Conservation (phyloP, 495 filamentous ascomycete genomes). For the Lasiosphaeria ovina region DNA sequence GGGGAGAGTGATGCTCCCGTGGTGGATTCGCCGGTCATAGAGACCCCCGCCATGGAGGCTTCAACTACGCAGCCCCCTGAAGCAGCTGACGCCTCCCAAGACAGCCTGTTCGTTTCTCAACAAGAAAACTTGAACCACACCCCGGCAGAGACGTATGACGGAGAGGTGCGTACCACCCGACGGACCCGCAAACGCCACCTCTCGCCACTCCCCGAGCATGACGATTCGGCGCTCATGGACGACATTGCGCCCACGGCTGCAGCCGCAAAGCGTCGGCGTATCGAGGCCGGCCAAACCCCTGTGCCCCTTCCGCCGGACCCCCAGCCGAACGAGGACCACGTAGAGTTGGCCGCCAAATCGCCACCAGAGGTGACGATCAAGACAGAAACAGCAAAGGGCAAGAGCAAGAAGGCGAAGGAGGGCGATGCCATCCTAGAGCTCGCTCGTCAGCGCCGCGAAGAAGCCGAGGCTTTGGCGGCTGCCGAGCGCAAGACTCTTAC, state of each 20-base stretch:
- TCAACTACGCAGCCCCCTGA: slow-evolving; percentile 1
- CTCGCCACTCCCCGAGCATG: slow-evolving; percentile 33
- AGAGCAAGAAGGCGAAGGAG: slow-evolving; percentile 45
- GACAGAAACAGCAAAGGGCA: slow-evolving; percentile 33
- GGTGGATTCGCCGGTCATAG: slow-evolving; percentile 7
- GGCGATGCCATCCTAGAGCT: slow-evolving; percentile 67
- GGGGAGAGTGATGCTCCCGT: slow-evolving; percentile 28
- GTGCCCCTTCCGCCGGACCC: slow-evolving; percentile 26
- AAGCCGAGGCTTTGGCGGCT: slow-evolving; percentile 60
- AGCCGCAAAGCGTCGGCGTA: slow-evolving; percentile 66
- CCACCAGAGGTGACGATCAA: slow-evolving; percentile 19
- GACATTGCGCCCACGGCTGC: slow-evolving; percentile 67
- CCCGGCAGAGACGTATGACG: slow-evolving; percentile 20
- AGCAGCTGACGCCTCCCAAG: slow-evolving; percentile 20
- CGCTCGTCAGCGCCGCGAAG: slow-evolving; percentile 64
- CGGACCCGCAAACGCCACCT: slow-evolving; percentile 46
- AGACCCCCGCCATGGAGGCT: slow-evolving; percentile 4
- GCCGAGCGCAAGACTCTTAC: slow-evolving; percentile 59
- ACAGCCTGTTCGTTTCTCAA: slow-evolving; percentile 34
- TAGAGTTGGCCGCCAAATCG: slow-evolving; percentile 16
- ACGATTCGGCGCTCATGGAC: slow-evolving; percentile 56
- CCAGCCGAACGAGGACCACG: slow-evolving; percentile 23
- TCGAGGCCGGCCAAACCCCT: slow-evolving; percentile 47
- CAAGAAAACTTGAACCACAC: slow-evolving; percentile 31
- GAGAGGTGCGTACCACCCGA: slow-evolving; percentile 17